Evolutionary conservation across 345 rosid species (phyloP), one percentile per base, ranked within the genome.

Genomic region (Excoecaria agallocha): DNA sequence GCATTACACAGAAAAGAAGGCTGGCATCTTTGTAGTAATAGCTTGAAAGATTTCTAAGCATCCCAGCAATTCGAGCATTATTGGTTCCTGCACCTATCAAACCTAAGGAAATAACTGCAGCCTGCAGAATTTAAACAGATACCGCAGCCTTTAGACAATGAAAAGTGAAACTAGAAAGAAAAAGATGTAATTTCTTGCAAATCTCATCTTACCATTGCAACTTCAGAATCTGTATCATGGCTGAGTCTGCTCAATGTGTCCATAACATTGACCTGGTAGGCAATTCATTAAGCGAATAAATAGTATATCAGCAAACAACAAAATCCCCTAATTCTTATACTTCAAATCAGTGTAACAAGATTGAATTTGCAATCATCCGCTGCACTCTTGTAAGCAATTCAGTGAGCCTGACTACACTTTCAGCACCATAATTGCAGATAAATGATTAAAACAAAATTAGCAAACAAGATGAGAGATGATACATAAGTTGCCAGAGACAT

Each of bases 31-130:
- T 93, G 87, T 93, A 91, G 78, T 91, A 95, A 86, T 93, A 95
- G 82, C 96, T 90, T 43, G 98, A 93, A 73, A 93, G 97, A 74
- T 89, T 93, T 74, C 99, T 91, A 79, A 95, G 99, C 98, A 95
- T 91, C 83, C 94, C 94, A 22, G 97, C 98, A 30, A 95, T 89
- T 39, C 96, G 88, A 75, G 99, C 99, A 84, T 95, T 93, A 73
- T 95, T 91, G 72, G 99, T 95, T 80, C 99, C 98, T 19, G 97
- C 91, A 75, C 99, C 98, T 3, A 95, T 93, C 91, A 95, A 83
- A 22, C 99, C 99, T 68, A 95, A 80, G 63, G 99, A 91, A 50
- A 95, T 86, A 65, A 93, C 88, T 25, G 98, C 97, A 76, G 94
- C 90, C 96, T 95, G 86, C 78, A 77, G 22, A 69, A 75, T 24